Evolutionary conservation across 1,139 yeast species (phyloP).

Genomic region (Candida anutae): DNA sequence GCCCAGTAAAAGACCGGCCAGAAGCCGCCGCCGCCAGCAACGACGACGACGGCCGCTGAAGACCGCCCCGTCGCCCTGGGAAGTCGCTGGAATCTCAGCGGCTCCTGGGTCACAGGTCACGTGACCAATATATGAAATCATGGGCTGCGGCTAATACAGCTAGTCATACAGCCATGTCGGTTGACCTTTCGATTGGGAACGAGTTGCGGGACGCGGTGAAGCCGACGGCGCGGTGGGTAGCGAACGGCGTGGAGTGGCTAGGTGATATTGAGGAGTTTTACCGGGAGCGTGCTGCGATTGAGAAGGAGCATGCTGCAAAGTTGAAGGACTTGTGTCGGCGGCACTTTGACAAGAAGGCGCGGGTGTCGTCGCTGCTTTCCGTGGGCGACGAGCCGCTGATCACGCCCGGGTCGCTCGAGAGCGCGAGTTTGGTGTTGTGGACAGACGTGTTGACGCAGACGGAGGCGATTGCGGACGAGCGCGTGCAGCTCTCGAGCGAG

Average conservation of each 20-base stretch:
- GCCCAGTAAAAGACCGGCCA: too few species aligned
- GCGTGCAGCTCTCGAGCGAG: constrained; percentile 52
- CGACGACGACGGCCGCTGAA: too few species aligned
- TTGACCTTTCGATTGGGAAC: constrained; percentile 42
- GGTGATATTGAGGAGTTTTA: constrained; percentile 77
- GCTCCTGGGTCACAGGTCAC: too few species aligned
- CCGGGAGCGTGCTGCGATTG: constrained; percentile 72
- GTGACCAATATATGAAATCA: too few species aligned
- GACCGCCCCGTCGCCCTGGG: too few species aligned
- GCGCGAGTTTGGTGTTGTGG: constrained; percentile 94
- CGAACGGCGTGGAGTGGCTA: constrained; percentile 67
- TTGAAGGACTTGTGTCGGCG: constrained; percentile 58
- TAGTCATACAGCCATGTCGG: too few species aligned
- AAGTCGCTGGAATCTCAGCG: too few species aligned
- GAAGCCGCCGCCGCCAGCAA: too few species aligned
- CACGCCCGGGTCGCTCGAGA: constrained; percentile 92
- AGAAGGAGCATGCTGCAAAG: constrained; percentile 72
- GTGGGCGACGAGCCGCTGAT: constrained; percentile 89
- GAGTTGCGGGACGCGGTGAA: constrained; percentile 76
- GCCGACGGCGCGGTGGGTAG: constrained; percentile 68
- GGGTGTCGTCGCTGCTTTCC: constrained; percentile 55
- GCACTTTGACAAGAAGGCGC: constrained; percentile 72
- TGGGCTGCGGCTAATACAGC: too few species aligned
- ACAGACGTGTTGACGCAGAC: constrained; percentile 81
- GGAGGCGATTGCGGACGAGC: constrained; percentile 70